These are phyloP conservation scores for Petunia axillaris DNA, from an alignment of 257 asterid genomes.

Conservation along the genomic window DNA sequence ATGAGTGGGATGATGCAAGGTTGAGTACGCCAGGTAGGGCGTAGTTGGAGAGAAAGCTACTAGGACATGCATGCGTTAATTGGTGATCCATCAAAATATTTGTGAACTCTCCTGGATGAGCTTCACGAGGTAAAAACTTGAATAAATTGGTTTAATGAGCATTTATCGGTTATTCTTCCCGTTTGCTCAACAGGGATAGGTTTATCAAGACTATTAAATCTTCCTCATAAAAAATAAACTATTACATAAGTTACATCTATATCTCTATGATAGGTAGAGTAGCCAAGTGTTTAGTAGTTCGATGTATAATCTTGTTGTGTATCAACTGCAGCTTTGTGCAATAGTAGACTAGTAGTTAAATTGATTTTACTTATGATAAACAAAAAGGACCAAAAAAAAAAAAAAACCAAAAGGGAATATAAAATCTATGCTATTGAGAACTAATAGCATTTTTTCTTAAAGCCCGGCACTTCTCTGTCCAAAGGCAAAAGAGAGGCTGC, in stretches of 20 bases:
- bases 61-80: background rate
- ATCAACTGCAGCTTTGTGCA: background rate
- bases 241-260: background rate
- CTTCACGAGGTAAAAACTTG: too few species aligned
- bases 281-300: background rate
- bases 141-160: background rate
- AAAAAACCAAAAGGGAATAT: background rate
- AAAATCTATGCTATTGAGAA: slow-evolving; percentile 5
- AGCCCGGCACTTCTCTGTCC: background rate
- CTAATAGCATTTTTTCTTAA: background rate
- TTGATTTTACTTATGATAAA: too few species aligned
- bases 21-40: background rate
- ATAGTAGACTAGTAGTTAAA: background rate
- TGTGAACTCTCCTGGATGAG: too few species aligned
- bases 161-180: background rate
- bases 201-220: background rate
- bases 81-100: too few species aligned
- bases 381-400: background rate
- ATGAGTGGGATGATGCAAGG: background rate
- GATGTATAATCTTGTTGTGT: too few species aligned
- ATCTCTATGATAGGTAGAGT: background rate
- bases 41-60: background rate
- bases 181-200: background rate
- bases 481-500: background rate
- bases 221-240: background rate